Percentiles rank a stretch among this genome's conserved stretches.
phyloP scores from a whole-genome alignment of 352 stramenopile species.

The Pythium vanterpoolii region DNA sequence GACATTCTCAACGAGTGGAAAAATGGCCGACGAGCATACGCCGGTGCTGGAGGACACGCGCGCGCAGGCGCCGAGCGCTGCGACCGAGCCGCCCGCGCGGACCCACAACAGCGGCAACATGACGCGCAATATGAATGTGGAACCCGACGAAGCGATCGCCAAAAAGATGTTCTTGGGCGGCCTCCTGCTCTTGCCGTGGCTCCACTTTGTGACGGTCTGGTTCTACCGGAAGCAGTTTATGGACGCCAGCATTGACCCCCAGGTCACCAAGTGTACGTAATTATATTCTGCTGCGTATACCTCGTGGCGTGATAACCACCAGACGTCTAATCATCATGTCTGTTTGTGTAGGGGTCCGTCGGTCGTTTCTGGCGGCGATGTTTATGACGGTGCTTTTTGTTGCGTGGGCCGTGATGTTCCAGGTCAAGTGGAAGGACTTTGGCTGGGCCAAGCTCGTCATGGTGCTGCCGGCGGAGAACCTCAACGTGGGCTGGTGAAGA shows the following conservation, averaged over 20 bases:
- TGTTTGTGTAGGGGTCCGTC: constrained; percentile 55
- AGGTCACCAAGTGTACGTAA: constrained; percentile 73
- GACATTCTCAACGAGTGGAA: background rate
- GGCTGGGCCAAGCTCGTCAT: constrained; percentile 78
- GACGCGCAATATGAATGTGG: constrained; percentile 82
- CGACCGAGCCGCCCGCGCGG: constrained; percentile 17
- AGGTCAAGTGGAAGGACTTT: constrained; percentile 85
- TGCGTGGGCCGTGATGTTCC: constrained; percentile 74
- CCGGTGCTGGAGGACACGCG: constrained; percentile 26
- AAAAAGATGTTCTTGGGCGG: constrained; percentile 86
- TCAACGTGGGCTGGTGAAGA: constrained; percentile 63
- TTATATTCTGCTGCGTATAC: background rate
- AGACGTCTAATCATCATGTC: background rate
- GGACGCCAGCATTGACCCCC: constrained; percentile 57
- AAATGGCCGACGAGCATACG: constrained; percentile 26
- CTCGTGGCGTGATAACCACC: too few species aligned
- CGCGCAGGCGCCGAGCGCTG: constrained; percentile 6
- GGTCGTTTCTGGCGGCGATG: constrained; percentile 65
- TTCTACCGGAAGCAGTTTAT: constrained; percentile 82
- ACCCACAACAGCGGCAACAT: constrained; percentile 89
- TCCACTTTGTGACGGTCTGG: constrained; percentile 80
- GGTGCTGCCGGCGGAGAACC: constrained; percentile 61
- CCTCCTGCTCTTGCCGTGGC: constrained; percentile 67
- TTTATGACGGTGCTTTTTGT: constrained; percentile 74
- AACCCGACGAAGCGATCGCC: constrained; percentile 66